These are phyloP conservation scores for Kwoniella europaea DNA, from an alignment of 768 basidiomycete genomes.

Conservation along the genomic window DNA sequence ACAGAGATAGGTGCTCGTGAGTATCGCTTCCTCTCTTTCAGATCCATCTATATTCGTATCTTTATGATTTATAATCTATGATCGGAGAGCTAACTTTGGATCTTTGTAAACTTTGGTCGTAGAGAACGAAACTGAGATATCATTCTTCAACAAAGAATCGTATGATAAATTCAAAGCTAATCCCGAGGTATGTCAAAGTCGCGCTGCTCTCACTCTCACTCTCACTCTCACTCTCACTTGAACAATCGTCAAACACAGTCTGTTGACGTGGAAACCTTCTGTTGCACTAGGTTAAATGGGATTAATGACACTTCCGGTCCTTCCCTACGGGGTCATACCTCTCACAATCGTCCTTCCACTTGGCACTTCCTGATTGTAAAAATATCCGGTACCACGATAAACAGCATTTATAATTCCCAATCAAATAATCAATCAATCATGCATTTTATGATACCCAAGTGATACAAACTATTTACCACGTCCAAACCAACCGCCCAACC, in stretches of 20 bases:
- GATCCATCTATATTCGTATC: not conserved
- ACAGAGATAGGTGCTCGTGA: slow-evolving; percentile 75
- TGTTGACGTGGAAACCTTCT: not conserved
- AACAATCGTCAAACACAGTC: no score
- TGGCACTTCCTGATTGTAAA: no score
- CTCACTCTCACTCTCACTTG: no score
- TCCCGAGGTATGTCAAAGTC: slow-evolving; percentile 67
- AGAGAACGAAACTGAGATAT: slow-evolving; percentile 97
- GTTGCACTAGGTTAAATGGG: slow-evolving; percentile 21
- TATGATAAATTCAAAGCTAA: slow-evolving; percentile 82
- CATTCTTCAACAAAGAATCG: slow-evolving; percentile 77
- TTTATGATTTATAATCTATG: not conserved
- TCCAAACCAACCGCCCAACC: slow-evolving; percentile 55
- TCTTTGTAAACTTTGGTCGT: slow-evolving; percentile 13
- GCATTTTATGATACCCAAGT: slow-evolving; percentile 4
- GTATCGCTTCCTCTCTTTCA: slow-evolving; percentile 41
- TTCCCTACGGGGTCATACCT: no score
- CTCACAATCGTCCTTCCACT: no score
- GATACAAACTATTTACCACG: slow-evolving; percentile 23
- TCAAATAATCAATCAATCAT: not conserved
- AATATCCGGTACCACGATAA: not conserved
- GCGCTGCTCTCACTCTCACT: not conserved
- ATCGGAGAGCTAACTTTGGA: not conserved
- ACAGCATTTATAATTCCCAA: slow-evolving; percentile 15
- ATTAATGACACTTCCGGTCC: not conserved